phyloP scores from a whole-genome alignment of 495 filamentous ascomycete species.

The Tuber indicum region DNA sequence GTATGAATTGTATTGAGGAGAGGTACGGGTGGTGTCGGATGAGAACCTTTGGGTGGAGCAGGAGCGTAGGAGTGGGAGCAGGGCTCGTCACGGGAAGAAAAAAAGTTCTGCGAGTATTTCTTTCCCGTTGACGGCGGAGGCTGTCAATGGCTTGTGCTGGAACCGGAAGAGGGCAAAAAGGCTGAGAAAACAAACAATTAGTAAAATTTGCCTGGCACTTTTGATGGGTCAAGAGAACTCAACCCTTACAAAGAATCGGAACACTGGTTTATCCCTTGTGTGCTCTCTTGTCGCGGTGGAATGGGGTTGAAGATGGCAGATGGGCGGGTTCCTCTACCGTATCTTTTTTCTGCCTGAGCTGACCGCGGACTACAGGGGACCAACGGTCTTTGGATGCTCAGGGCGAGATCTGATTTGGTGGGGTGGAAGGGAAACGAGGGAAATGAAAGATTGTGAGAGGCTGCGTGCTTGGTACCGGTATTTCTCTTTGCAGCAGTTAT shows the following conservation, averaged over 20 bases:
- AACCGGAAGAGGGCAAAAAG: neutral
- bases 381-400: neutral
- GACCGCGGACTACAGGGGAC: neutral
- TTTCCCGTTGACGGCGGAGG: neutral
- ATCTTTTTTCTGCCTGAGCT: neutral
- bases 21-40: neutral
- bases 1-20: constrained; percentile 1
- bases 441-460: neutral
- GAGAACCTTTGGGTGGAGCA: neutral
- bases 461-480: neutral
- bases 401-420: neutral
- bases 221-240: neutral
- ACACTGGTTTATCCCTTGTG: neutral
- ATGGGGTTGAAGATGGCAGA: neutral
- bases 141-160: neutral
- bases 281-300: neutral
- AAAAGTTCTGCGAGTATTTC: neutral
- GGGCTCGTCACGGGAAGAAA: constrained; percentile 3
- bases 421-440: neutral
- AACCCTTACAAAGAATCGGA: neutral
- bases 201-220: neutral
- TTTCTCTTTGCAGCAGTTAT: neutral
- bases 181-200: neutral
- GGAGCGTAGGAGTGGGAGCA: neutral
- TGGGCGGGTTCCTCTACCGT: neutral